Percentiles rank a stretch among this genome's conserved stretches.
These are phyloP conservation scores for Ichthyophthirius multifiliis DNA, from an alignment of 169 alveolate species.

Conservation along the genomic window DNA sequence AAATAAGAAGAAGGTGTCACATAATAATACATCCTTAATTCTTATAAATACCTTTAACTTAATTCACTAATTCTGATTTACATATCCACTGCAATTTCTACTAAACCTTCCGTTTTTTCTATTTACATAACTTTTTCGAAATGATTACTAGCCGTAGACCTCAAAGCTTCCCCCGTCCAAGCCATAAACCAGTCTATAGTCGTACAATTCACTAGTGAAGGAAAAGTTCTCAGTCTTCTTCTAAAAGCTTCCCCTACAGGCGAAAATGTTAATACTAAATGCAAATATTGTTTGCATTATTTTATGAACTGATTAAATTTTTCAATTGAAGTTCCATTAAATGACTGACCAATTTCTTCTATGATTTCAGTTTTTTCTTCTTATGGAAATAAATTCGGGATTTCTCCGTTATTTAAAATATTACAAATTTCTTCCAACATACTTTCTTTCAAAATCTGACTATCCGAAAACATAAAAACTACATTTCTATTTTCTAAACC, in stretches of 20 bases:
- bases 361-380: constrained; percentile 83
- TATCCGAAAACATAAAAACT: constrained; percentile 80
- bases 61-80: constrained; percentile 83
- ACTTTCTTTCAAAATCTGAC: constrained; percentile 80
- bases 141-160: constrained; percentile 72
- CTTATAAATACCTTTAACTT: constrained; percentile 78
- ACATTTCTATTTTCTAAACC: constrained; percentile 67
- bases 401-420: constrained; percentile 92
- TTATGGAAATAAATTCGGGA: constrained; percentile 46
- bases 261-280: constrained; percentile 82
- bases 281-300: constrained; percentile 75
- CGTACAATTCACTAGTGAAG: constrained; percentile 87
- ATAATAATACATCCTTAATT: constrained; percentile 86
- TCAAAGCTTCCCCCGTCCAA: constrained; percentile 88
- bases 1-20: constrained; percentile 88
- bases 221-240: constrained; percentile 86
- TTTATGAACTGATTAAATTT: constrained; percentile 70
- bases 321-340: constrained; percentile 68
- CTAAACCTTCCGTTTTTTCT: constrained; percentile 66
- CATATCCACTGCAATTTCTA: constrained; percentile 88
- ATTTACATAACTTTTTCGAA: constrained; percentile 49
- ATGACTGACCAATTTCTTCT: constrained; percentile 74
- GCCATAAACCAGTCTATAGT: constrained; percentile 89
- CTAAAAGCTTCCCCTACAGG: constrained; percentile 88
- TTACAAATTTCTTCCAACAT: constrained; percentile 89